A percentile compares a stretch with the other conserved stretches of the same genome.
Conservation (phyloP, 164 flowering plant genomes). For the Magnolia kwangsiensis region DNA sequence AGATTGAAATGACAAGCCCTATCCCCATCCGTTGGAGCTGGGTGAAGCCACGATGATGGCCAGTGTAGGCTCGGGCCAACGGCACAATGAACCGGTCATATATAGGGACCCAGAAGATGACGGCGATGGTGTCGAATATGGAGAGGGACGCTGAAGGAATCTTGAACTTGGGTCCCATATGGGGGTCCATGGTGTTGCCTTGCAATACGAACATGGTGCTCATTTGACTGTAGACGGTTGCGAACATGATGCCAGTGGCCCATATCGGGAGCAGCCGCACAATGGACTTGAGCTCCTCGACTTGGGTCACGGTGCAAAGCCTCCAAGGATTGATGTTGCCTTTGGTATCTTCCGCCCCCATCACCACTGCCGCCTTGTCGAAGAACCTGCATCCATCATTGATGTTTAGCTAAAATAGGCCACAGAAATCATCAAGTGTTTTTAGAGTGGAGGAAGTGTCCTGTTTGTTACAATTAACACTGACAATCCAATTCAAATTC, state of each 20-base stretch:
- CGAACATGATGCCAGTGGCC: conserved; percentile 59
- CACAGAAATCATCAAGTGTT: background rate
- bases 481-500: background rate
- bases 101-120: conserved; percentile 56
- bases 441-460: background rate
- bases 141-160: conserved; percentile 62
- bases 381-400: background rate
- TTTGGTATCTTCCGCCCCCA: background rate
- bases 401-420: background rate
- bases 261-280: conserved; percentile 59
- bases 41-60: conserved; percentile 59
- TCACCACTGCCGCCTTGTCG: conserved; percentile 8
- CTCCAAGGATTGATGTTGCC: background rate
- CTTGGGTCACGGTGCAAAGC: conserved; percentile 13
- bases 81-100: conserved; percentile 58
- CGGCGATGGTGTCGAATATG: conserved; percentile 59
- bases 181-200: conserved; percentile 48
- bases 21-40: conserved; percentile 69
- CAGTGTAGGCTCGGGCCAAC: conserved; percentile 41
- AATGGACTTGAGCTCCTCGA: conserved; percentile 10
- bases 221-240: conserved; percentile 62
- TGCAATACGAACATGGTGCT: conserved; percentile 50
- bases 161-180: conserved; percentile 35
- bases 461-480: background rate
- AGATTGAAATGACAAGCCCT: conserved; percentile 63